Conservation (phyloP, 495 filamentous ascomycete species). For the Hypoxylon crocopeplum region DNA sequence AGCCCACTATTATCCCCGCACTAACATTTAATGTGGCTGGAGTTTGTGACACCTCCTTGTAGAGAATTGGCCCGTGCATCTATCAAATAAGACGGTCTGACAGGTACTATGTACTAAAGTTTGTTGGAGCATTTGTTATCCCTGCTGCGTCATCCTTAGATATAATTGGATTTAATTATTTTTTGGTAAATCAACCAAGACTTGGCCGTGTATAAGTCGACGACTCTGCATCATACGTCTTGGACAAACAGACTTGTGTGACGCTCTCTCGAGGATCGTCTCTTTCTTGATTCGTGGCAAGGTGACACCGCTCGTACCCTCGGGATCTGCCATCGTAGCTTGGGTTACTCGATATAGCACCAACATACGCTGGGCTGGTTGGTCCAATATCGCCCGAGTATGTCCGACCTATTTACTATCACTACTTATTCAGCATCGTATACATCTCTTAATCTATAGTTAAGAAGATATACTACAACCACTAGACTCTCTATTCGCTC, state of each 20-base stretch:
- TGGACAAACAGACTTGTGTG: slow-evolving; percentile 7
- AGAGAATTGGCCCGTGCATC: neutral
- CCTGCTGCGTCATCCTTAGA: slow-evolving; percentile 12
- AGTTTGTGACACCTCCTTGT: neutral
- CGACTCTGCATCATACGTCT: neutral
- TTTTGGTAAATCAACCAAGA: slow-evolving; percentile 6
- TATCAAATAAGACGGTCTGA: neutral
- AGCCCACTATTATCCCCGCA: neutral
- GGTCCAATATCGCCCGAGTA: slow-evolving; percentile 1
- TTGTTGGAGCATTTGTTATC: neutral
- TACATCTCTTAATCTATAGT: no score
- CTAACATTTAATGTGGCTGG: neutral
- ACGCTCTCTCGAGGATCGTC: slow-evolving; percentile 1
- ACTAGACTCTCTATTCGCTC: no score
- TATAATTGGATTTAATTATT: slow-evolving; percentile 1
- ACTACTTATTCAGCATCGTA: no score
- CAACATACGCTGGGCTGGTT: neutral
- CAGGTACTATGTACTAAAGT: slow-evolving; percentile 1
- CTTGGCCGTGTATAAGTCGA: slow-evolving; percentile 6
- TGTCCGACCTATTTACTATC: slow-evolving; percentile 1
- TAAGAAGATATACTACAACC: no score
- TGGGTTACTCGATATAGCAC: neutral
- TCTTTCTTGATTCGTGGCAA: slow-evolving; percentile 5
- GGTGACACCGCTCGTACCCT: slow-evolving; percentile 12
- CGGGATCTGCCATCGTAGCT: slow-evolving; percentile 2